These are phyloP conservation scores for Claviceps monticola DNA, from an alignment of 2,329 filamentous ascomycete species.

Conservation along the genomic window DNA sequence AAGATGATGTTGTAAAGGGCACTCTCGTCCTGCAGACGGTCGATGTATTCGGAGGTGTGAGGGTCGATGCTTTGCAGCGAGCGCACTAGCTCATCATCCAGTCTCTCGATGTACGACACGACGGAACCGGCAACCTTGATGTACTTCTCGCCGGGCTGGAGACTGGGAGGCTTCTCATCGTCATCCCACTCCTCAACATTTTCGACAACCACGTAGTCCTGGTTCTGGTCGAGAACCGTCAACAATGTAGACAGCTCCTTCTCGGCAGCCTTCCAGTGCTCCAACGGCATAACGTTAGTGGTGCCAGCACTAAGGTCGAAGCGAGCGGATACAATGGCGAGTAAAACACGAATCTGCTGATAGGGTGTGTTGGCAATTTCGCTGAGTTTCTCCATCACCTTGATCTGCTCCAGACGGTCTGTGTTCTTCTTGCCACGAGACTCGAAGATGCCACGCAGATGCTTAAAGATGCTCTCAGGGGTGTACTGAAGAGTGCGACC, in stretches of 20 bases:
- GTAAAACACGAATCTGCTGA: slow-evolving; percentile 81
- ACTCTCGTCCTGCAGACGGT: slow-evolving; percentile 82
- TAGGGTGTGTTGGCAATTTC: slow-evolving; percentile 86
- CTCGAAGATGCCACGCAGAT: slow-evolving; percentile 84
- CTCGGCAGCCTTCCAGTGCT: slow-evolving; percentile 94
- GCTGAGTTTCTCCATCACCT: slow-evolving; percentile 88
- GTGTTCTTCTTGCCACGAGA: slow-evolving; percentile 98
- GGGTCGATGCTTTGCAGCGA: slow-evolving; percentile 97
- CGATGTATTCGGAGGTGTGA: slow-evolving; percentile 97
- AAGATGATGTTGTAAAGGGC: slow-evolving; percentile 86
- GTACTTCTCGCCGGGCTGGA: slow-evolving; percentile 60
- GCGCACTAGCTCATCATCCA: slow-evolving; percentile 93
- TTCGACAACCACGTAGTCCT: slow-evolving; percentile 76
- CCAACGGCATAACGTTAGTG: slow-evolving; percentile 73
- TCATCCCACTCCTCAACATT: slow-evolving; percentile 97
- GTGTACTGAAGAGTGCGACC: slow-evolving; percentile 86
- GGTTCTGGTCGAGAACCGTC: slow-evolving; percentile 62
- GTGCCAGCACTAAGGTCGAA: slow-evolving; percentile 81
- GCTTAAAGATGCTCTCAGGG: slow-evolving; percentile 95
- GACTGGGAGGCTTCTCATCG: slow-evolving; percentile 78
- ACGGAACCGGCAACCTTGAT: slow-evolving; percentile 89
- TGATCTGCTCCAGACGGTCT: slow-evolving; percentile 86
- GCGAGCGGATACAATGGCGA: slow-evolving; percentile 82
- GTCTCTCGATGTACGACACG: slow-evolving; percentile 84
- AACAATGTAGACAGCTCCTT: slow-evolving; percentile 71